Evolutionary conservation across 73 alveolate genomes (phyloP), one percentile per base, ranked within the genome.

Genomic region (Stentor coeruleus): DNA sequence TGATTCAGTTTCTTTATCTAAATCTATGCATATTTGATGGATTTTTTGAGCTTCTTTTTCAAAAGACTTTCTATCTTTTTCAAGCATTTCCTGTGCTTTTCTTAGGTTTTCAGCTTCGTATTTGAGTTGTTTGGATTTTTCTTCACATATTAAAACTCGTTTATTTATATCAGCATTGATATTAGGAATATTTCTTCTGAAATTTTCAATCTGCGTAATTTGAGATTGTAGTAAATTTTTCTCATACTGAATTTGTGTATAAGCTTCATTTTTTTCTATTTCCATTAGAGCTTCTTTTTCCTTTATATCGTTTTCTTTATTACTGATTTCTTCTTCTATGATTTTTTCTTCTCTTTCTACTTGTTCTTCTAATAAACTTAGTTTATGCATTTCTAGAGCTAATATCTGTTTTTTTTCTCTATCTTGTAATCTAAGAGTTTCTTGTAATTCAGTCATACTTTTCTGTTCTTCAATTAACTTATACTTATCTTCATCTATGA

Each of bases 31-130:
- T 28, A 66, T 20, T 1, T 26, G 40, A 66, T 66, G 79, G 0
- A 66, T 40, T 2, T 66, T 66, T 33, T 66, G 79, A 20, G 79
- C 79, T 66, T 66, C 79, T 66, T 20, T 31, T 20, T 66, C 37
- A 66, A 66, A 66, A 1, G 11, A 20, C 14, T 26, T 31, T 31
- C 37, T 66, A 33, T 66, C 37, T 33, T 31, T 66, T 31, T 66
- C 79, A 37, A 66, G 41, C 79, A 20, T 2, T 2, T 66, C 79
- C 33, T 66, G n/a, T 26, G n/a, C 40, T 66, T 66, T 66, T 2
- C 39, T 66, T 11, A 20, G n/a, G 37, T 66, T 20, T 20, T 66
- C 37, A 66, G 15, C 2, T 33, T 66, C 79, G 37, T 28, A 20
- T 20, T 26, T 26, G 49, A 66, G 37, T 20, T 66, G 40, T 66